Evolutionary conservation across 768 basidiomycete genomes (phyloP).

Genomic region (Ephemerocybe angulata): DNA sequence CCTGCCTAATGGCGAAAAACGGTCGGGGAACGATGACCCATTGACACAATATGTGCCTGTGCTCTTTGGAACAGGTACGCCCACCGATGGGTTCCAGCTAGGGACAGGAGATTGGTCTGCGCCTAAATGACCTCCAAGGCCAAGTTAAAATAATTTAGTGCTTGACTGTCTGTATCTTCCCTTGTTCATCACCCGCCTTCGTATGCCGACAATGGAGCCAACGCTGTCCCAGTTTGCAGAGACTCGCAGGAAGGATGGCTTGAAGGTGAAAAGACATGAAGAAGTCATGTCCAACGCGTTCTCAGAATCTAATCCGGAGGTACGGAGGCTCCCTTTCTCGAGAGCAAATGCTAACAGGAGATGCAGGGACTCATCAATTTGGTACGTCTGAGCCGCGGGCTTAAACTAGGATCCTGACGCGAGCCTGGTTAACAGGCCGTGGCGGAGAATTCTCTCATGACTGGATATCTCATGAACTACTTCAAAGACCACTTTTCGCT

Average conservation of each 20-base stretch:
- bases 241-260: neutral
- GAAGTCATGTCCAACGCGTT: neutral
- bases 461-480: constrained; percentile 12
- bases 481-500: constrained; percentile 13
- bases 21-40: too few relatives aligned
- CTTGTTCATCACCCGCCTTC: too few relatives aligned
- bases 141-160: too few relatives aligned
- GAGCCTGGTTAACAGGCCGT: constrained; percentile 8
- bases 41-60: too few relatives aligned
- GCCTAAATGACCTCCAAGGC: too few relatives aligned
- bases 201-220: neutral
- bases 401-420: neutral
- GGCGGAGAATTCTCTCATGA: constrained; percentile 18
- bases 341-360: neutral
- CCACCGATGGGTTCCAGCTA: too few relatives aligned
- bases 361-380: constrained; percentile 6
- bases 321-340: neutral
- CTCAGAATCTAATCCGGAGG: neutral
- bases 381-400: neutral
- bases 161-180: too few relatives aligned
- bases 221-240: neutral
- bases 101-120: too few relatives aligned
- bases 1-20: too few relatives aligned
- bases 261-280: neutral
- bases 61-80: too few relatives aligned